Base-by-base conservation (phyloP, 495 filamentous ascomycete genomes). In the Aspergillus kassunensis region DNA sequence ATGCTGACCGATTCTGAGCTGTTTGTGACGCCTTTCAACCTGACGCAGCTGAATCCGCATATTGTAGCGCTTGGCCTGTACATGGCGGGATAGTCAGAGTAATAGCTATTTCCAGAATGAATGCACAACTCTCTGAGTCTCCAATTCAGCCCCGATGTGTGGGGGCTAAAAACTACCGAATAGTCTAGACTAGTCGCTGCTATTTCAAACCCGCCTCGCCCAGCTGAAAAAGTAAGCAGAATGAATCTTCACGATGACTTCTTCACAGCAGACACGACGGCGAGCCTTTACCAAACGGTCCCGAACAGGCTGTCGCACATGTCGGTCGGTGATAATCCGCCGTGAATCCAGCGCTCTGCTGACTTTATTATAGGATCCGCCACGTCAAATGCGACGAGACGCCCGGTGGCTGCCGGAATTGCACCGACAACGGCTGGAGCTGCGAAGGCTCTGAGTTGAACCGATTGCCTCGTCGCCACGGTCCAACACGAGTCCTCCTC, bases 61-160 rank as follows among this genome's bases (percentile, higher is more conserved):
- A 83, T 95, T 12, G 79, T 82, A 52, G 90, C 89, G 27, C 81
- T 83, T 20, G 86, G 81, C 20, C 64, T 95, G 31, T 93, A 91
- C 65, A 86, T 90, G 63, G 85, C 88, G 53, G 90, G 90, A n/a
- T n/a, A n/a, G n/a, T n/a, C n/a, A n/a, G n/a, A n/a, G n/a, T n/a
- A n/a, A n/a, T n/a, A n/a, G n/a, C n/a, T n/a, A n/a, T n/a, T n/a
- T n/a, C n/a, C n/a, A n/a, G n/a, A n/a, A n/a, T n/a, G n/a, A n/a
- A n/a, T n/a, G n/a, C n/a, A n/a, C n/a, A n/a, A n/a, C n/a, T n/a
- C n/a, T n/a, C n/a, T n/a, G n/a, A n/a, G n/a, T n/a, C n/a, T n/a
- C n/a, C n/a, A n/a, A n/a, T n/a, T n/a, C n/a, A n/a, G n/a, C n/a
- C n/a, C n/a, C n/a, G n/a, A n/a, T n/a, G n/a, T n/a, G n/a, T n/a